phyloP scores from a whole-genome alignment of 2,329 filamentous ascomycete species.

The Endocalyx cinctus region DNA sequence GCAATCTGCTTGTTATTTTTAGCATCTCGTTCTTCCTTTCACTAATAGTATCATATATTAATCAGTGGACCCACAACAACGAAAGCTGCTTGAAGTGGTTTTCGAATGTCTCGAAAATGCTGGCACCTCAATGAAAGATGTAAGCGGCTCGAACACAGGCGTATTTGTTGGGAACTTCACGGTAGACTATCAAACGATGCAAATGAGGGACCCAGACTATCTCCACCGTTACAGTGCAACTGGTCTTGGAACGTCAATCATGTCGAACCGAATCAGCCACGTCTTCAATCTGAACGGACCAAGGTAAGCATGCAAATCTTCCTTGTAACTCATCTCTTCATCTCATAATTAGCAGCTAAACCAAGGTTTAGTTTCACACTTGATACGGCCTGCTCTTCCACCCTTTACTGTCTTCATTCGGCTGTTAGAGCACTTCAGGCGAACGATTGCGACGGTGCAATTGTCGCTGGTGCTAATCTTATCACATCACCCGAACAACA shows the following conservation, averaged over 20 bases:
- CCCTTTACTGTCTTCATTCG: conserved; percentile 17
- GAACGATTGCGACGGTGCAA: conserved; percentile 16
- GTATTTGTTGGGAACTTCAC: conserved; percentile 24
- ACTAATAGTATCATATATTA: too few species aligned
- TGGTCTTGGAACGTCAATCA: conserved; percentile 19
- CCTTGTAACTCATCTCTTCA: neutral
- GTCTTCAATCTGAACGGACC: conserved; percentile 28
- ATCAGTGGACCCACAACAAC: conserved; percentile 27
- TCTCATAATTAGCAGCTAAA: conserved; percentile 8
- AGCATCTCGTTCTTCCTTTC: neutral
- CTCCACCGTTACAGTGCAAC: conserved; percentile 20
- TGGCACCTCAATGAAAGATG: conserved; percentile 8
- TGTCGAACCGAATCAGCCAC: conserved; percentile 29
- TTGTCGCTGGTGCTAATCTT: conserved; percentile 21
- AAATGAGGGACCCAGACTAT: conserved; percentile 18
- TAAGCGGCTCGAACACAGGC: conserved; percentile 10
- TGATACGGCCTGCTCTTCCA: conserved; percentile 29
- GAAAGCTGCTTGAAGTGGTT: conserved; percentile 29
- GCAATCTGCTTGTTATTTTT: neutral
- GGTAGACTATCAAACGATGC: conserved; percentile 13
- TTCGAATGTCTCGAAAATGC: conserved; percentile 26
- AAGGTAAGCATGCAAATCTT: conserved; percentile 10
- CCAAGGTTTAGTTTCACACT: conserved; percentile 15
- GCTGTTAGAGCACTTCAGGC: conserved; percentile 11
- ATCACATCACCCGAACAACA: conserved; percentile 17